Base-by-base conservation (phyloP, 2,329 filamentous ascomycete genomes). In the Zymoseptoria brevis region DNA sequence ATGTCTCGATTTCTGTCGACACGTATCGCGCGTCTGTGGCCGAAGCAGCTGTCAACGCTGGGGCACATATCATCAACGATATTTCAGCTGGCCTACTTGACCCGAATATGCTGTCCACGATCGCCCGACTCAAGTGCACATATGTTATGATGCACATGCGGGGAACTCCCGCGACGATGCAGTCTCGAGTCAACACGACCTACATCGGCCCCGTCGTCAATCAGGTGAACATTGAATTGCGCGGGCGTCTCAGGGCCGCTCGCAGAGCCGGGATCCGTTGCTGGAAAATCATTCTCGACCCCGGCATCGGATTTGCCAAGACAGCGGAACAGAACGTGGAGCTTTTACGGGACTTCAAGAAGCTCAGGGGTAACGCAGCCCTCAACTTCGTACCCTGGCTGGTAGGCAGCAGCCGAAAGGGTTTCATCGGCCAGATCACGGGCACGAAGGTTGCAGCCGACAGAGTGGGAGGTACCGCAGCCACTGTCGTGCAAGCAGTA, bases 221-320 rank as follows among this genome's bases (percentile, higher is more conserved):
- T 0, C 84, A 82, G 8, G 80, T 96, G 2, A 83, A 81, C 5
- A 67, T 71, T 1, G 92, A 96, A 74, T 82, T 96, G 4, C 76
- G 81, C 2, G 79, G 76, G 8, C 87, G 92, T 16, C 82, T 97
- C 4, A 77, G 77, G 0, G 89, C 84, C 1, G 94, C 94, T n/a
- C 76, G 95, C 73, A 81, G 78, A 13, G 91, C 90, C 0, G 94
- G 94, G 0, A 83, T 99, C 50, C 82, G 89, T 3, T 86, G 92
- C 54, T 99, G 94, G 94, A 88, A 93, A 64, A 95, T 99, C 64
- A 86, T 97, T 35, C 83, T 97, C 1, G 94, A 99, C 72, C 94
- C 94, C 0, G 94, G 94, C 0, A 83, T 99, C 30, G 94, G 94
- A 0, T 99, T 99, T 71, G 91, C 94, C 58, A 99, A 99, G 77